Base-by-base conservation (phyloP, 2,329 filamentous ascomycete species). In the Fusarium ambrosium region DNA sequence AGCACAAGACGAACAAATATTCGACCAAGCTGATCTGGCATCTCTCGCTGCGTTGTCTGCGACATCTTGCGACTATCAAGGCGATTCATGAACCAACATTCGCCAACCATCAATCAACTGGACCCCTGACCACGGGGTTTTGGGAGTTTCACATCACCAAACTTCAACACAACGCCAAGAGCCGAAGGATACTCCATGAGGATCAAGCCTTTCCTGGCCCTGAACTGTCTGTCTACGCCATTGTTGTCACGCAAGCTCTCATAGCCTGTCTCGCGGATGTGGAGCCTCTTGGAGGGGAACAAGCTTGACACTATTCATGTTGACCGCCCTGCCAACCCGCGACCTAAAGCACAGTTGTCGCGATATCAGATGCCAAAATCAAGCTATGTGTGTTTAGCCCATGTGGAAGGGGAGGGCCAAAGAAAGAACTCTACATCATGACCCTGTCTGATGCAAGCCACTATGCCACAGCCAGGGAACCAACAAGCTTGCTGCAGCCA, bases 1-100 rank as follows among this genome's bases (percentile, higher is more conserved):
- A 93, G 92, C 92, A 92, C 90, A 92, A 86, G 83, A 86, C 82
- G 85, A 84, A 81, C 72, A 80, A 83, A 81, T 82, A 83, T 83
- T 83, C 85, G 84, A 85, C 85, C 83, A 83, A 83, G 82, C 82
- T 85, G 78, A 81, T 82, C 80, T 85, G 83, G 81, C 81, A 83
- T 81, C 80, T 77, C 79, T 80, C 79, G 70, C 81, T 80, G 81
- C 82, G 80, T 82, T 86, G 82, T 84, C 80, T 83, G 82, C 81
- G 72, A 81, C 80, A 79, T 82, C 78, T 79, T 77, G 68, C 74
- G 68, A 78, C 68, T 65, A 62, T 60, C 60, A 62, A 71, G 73
- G 72, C 69, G 67, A 53, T 72, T 70, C 58, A 74, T 78, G 70
- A 70, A 69, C 74, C 74, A 74, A 72, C 75, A 37, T 76, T 70